Evolutionary conservation across 2,329 filamentous ascomycete species (phyloP).

Genomic region (Phoma sp.): DNA sequence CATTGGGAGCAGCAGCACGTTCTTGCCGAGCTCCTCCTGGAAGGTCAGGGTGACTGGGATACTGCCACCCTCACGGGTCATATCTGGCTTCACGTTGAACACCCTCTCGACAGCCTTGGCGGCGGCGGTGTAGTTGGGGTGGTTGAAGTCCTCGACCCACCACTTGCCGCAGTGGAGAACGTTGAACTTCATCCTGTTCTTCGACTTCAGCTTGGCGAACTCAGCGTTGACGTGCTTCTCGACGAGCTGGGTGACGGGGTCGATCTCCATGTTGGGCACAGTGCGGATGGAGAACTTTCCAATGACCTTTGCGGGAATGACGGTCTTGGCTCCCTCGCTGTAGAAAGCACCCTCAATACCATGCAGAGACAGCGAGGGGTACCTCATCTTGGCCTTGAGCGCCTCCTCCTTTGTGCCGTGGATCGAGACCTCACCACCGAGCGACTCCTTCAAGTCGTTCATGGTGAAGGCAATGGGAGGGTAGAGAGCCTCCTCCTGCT

Average conservation of each 20-base stretch:
- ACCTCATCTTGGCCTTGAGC: conserved; percentile 95
- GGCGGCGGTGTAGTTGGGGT: conserved; percentile 98
- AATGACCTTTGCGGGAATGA: conserved; percentile 96
- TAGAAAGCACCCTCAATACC: conserved; percentile 95
- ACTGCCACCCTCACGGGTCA: conserved; percentile 94
- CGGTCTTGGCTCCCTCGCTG: conserved; percentile 92
- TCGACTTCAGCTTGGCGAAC: conserved; percentile 86
- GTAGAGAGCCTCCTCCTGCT: conserved; percentile 88
- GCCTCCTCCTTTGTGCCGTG: conserved; percentile 87
- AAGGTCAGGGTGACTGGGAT: conserved; percentile 98
- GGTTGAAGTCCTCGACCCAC: conserved; percentile 97
- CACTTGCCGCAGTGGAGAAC: conserved; percentile 94
- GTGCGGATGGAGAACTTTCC: conserved; percentile 99
- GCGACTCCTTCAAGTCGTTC: conserved; percentile 89
- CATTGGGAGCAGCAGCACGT: conserved; percentile 94
- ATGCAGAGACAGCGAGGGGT: conserved; percentile 91
- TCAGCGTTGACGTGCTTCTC: conserved; percentile 82
- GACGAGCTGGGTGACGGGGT: conserved; percentile 84
- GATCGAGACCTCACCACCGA: conserved; percentile 88
- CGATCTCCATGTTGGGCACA: conserved; percentile 95
- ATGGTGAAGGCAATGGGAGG: conserved; percentile 91
- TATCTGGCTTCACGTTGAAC: conserved; percentile 90
- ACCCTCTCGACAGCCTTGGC: conserved; percentile 96
- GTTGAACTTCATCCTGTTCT: conserved; percentile 85
- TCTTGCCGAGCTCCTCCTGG: conserved; percentile 97